Conservation (phyloP, 257 asterid genomes). For the Nyctanthes arbortristis region DNA sequence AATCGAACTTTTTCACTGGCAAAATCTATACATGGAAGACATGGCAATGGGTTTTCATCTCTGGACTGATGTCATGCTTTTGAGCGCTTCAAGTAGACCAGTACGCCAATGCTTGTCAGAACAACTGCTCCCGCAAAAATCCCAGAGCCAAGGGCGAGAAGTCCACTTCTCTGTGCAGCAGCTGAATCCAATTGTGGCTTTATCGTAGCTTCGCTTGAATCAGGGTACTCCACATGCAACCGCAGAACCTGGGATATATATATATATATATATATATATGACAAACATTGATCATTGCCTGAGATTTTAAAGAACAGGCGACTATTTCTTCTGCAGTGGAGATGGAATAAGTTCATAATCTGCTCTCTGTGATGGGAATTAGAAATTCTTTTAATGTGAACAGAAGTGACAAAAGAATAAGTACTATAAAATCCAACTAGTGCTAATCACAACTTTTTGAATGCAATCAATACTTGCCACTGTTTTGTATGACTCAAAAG, state of each 20-base stretch:
- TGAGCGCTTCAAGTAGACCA: slow-evolving; percentile 66
- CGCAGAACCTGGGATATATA: slow-evolving; percentile 58
- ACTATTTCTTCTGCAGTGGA: neutral
- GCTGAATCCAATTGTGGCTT: slow-evolving; percentile 21
- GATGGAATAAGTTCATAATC: neutral
- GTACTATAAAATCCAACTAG: neutral
- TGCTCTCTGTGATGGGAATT: neutral
- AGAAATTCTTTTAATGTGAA: neutral
- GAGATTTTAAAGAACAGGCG: neutral
- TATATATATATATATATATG: neutral
- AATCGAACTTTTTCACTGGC: neutral
- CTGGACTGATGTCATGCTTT: slow-evolving; percentile 29
- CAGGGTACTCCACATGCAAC: slow-evolving; percentile 56
- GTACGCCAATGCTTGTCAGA: slow-evolving; percentile 58
- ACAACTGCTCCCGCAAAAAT: slow-evolving; percentile 67
- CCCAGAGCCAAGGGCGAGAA: slow-evolving; percentile 32
- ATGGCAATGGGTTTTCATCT: neutral
- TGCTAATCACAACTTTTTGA: neutral
- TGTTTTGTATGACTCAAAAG: neutral
- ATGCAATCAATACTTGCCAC: neutral
- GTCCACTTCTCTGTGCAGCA: slow-evolving; percentile 34
- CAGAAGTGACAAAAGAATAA: neutral
- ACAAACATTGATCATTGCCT: neutral
- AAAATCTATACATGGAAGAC: neutral
- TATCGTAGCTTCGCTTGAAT: slow-evolving; percentile 26